Evolutionary conservation across 2,329 filamentous ascomycete species (phyloP), one percentile per base, ranked within the genome.

Genomic region (Clarireedia paspali): DNA sequence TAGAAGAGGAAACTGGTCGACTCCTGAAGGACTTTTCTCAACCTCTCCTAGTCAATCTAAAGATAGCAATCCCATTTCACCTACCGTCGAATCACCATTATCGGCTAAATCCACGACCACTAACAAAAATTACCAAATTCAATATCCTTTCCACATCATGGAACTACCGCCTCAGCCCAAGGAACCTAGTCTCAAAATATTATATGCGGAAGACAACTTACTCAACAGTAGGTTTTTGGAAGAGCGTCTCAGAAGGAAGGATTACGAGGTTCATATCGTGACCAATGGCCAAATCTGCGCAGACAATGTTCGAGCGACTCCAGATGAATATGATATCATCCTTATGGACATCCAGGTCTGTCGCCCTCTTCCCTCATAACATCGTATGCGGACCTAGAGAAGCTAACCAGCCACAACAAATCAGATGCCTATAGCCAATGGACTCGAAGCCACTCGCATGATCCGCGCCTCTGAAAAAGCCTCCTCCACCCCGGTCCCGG

Each of bases 361-460:
- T 71, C 26, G 17, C 15, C 23, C 7, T 26, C 20, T 26, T 23
- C 5, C 46, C 23, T 10, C 47, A 6, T 10, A 30, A 23, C 27
- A 48, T 10, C 24, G 2, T 20, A 17, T 20, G 30, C 38, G 39
- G 39, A 1, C 30, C 2, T 3, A 5, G 26, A 4, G 10, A 34
- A 12, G 3, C 30, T 34, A 14, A 34, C 30, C 30, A 10, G 6
- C 30, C 3, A 4, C 30, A 14, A 23, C 1, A 4, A 49, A 5
- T 38, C n/a, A 95, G 89, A 95, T 96, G 91, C 90, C 91, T 17
- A 94, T 95, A 38, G 87, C 94, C 4, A 89, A 95, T 66, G 91
- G 91, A 6, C 77, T 91, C 20, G 83, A 79, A 3, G 90, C 89
- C 15, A 88, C 90, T 0, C 90, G 89, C 70, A 86, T 90, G 79